Evolutionary conservation across 2,329 filamentous ascomycete genomes (phyloP), one percentile per base, ranked within the genome.

Genomic region (Arthrobotrys entomopaga): DNA sequence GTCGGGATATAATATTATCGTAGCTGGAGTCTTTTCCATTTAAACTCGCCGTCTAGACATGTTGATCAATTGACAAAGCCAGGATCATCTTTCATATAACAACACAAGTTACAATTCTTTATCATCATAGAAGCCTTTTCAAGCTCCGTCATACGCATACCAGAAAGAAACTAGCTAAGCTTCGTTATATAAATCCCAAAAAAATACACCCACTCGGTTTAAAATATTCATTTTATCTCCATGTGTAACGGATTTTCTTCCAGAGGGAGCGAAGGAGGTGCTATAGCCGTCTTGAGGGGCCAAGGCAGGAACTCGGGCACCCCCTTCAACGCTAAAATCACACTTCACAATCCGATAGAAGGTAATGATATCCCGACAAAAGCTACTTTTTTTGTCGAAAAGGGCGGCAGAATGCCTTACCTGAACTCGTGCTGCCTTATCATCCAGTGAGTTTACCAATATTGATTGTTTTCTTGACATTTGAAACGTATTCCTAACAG

Each of bases 241-340:
- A 75, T 75, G 71, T 75, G 71, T 24, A 43, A 60, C 59, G 59
- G 71, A n/a, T 48, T 60, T 42, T 75, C 71, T 19, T 58, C 38
- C 5, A 70, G 71, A 56, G 16, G 15, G 2, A 75, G 71, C 24
- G 50, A 75, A 48, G 71, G 71, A 16, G 71, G 71, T 13, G 71
- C 71, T 11, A 70, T 75, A 6, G 71, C 65, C 0, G 60, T 75
- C 2, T 48, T 75, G 8, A 56, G 65, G 40, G 58, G 65, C 1
- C 29, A 60, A 19, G 65, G 60, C 5, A 38, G 34, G 20, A 52
- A 65, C 15, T 54, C 63, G 6, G 53, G 49, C 16, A 22, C 65
- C 2, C 20, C 49, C 10, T 65, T 70, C 50, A 75, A 70, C 20
- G 64, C 71, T n/a, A 70, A 70, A 57, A 69, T 75, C 3, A 75